phyloP scores from a whole-genome alignment of 805 yeast species.

The Wickerhamomyces bovis region DNA sequence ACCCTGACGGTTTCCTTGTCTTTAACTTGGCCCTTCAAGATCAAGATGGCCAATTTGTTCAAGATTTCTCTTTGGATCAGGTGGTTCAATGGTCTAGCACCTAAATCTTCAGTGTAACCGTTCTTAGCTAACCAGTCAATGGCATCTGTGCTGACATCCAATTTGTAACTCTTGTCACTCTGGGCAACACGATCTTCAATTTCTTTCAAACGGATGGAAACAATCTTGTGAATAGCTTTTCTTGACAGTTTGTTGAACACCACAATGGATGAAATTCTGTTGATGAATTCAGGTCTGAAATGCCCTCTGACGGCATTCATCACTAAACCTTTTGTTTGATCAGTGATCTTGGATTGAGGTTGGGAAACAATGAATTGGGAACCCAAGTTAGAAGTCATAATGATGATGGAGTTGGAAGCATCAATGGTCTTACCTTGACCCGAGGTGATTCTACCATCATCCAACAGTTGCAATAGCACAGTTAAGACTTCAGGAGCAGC shows the following conservation, averaged over 20 bases:
- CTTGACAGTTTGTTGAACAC: conserved; percentile 89
- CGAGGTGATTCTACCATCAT: conserved; percentile 94
- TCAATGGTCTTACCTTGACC: conserved; percentile 91
- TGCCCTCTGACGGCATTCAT: conserved; percentile 81
- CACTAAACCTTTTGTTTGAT: conserved; percentile 67
- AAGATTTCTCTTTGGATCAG: conserved; percentile 84
- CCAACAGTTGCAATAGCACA: conserved; percentile 83
- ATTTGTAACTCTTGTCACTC: conserved; percentile 71
- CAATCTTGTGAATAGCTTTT: conserved; percentile 89
- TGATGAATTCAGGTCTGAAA: conserved; percentile 95
- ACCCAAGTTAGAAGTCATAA: conserved; percentile 96
- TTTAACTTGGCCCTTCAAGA: conserved; percentile 77
- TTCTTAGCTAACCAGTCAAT: conserved; percentile 73
- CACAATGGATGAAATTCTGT: conserved; percentile 90
- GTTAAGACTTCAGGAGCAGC: conserved; percentile 98
- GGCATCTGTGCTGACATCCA: conserved; percentile 72
- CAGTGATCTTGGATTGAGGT: conserved; percentile 56
- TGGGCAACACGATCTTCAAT: conserved; percentile 79
- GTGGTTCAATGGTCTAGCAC: conserved; percentile 95
- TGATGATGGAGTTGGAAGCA: conserved; percentile 86
- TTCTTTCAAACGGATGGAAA: conserved; percentile 75
- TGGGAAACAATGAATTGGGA: conserved; percentile 80
- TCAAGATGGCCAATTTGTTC: conserved; percentile 83
- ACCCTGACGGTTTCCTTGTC: conserved; percentile 86
- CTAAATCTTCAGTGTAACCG: conserved; percentile 90